Conservation (phyloP, 495 filamentous ascomycete genomes). For the Talaromyces liani region DNA sequence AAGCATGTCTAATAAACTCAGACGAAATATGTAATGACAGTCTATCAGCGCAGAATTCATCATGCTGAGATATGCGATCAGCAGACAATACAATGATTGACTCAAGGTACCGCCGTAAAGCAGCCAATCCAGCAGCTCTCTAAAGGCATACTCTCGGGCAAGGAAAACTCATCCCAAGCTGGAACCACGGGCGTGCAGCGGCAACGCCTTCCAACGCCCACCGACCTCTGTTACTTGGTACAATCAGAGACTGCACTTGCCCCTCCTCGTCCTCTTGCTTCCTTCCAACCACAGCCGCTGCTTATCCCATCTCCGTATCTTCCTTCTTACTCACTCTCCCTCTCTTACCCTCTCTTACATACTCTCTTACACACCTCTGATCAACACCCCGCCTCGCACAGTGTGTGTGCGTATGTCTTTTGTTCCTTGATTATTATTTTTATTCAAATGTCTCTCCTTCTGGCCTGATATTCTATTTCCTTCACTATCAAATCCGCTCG, state of each 20-base stretch:
- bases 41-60: background rate
- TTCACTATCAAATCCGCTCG: background rate
- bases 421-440: background rate
- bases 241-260: too few species aligned
- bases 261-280: slow-evolving; percentile 3
- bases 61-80: background rate
- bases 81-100: background rate
- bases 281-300: background rate
- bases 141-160: background rate
- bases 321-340: background rate
- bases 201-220: background rate
- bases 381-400: background rate
- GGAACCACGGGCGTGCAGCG: background rate
- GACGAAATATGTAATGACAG: background rate
- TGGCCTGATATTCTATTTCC: background rate
- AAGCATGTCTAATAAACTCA: background rate
- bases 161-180: background rate
- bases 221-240: too few species aligned
- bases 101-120: background rate
- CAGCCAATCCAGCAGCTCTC: background rate
- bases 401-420: slow-evolving; percentile 5
- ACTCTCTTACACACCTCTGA: background rate
- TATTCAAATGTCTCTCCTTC: slow-evolving; percentile 1
- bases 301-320: background rate
- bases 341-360: background rate